Evolutionary conservation across 2,329 filamentous ascomycete species (phyloP).

Genomic region (Aphanoascus verrucosus): DNA sequence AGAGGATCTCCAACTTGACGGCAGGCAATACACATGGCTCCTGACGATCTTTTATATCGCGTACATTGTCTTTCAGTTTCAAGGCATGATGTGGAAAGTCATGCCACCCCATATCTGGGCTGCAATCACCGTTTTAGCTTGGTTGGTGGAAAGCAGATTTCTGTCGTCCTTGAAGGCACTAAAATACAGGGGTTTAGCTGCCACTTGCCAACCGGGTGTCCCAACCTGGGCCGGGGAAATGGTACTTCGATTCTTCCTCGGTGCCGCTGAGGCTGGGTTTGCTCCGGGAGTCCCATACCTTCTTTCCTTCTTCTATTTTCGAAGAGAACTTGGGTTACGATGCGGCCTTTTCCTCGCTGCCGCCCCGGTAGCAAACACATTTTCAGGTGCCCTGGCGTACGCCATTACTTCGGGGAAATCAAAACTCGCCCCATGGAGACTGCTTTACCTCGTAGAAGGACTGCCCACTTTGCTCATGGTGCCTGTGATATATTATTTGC

Average conservation of each 20-base stretch:
- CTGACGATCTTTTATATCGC: constrained; percentile 45
- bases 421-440: constrained; percentile 51
- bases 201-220: constrained; percentile 38
- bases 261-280: constrained; percentile 38
- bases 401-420: constrained; percentile 52
- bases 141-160: constrained; percentile 22
- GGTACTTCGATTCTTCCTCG: constrained; percentile 41
- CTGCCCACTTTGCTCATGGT: constrained; percentile 48
- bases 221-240: constrained; percentile 40
- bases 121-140: constrained; percentile 33
- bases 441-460: constrained; percentile 56
- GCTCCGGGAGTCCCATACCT: constrained; percentile 41
- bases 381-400: constrained; percentile 59
- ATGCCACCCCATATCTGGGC: constrained; percentile 35
- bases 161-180: background rate
- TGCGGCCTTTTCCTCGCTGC: constrained; percentile 46
- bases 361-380: constrained; percentile 64
- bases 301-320: constrained; percentile 49
- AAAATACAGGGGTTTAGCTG: constrained; percentile 36
- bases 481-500: constrained; percentile 44
- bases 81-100: constrained; percentile 38
- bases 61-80: constrained; percentile 36
- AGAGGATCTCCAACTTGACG: constrained; percentile 39
- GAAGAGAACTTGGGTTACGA: constrained; percentile 46
- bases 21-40: constrained; percentile 41